Conservation (phyloP, 768 basidiomycete species). For the Dentipellis fragilis region DNA sequence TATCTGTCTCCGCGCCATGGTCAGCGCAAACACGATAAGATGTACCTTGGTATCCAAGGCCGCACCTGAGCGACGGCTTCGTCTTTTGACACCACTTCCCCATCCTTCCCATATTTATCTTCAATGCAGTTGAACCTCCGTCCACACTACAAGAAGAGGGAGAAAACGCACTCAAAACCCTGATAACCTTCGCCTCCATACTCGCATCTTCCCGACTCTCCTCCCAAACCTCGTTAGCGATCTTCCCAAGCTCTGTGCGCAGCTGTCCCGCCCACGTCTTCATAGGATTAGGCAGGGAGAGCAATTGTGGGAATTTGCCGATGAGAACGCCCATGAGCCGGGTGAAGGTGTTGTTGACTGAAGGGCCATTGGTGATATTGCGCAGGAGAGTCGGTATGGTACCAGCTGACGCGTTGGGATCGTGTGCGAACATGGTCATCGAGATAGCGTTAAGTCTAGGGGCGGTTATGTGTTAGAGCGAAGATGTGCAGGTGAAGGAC, state of each 20-base stretch:
- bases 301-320: slow-evolving; percentile 3
- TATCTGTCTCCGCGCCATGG: not conserved
- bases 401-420: not conserved
- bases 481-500: too few species aligned
- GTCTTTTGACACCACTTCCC: not conserved
- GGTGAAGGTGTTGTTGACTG: not conserved
- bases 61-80: slow-evolving; percentile 9
- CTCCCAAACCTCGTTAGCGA: slow-evolving; percentile 7
- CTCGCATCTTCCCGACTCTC: not conserved
- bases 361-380: slow-evolving; percentile 8
- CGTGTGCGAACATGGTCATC: slow-evolving; percentile 8
- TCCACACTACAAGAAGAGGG: not conserved
- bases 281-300: slow-evolving; percentile 5
- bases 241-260: slow-evolving; percentile 4
- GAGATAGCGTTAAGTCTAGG: not conserved
- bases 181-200: slow-evolving; percentile 8
- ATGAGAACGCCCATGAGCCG: not conserved
- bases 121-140: not conserved
- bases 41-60: not conserved
- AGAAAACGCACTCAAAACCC: not conserved
- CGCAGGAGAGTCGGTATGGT: slow-evolving; percentile 5
- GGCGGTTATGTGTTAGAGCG: not conserved
- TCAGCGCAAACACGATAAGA: not conserved
- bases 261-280: slow-evolving; percentile 2
- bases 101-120: not conserved